Base-by-base conservation (phyloP, 495 filamentous ascomycete genomes). In the Aspergillus olivimuriae region DNA sequence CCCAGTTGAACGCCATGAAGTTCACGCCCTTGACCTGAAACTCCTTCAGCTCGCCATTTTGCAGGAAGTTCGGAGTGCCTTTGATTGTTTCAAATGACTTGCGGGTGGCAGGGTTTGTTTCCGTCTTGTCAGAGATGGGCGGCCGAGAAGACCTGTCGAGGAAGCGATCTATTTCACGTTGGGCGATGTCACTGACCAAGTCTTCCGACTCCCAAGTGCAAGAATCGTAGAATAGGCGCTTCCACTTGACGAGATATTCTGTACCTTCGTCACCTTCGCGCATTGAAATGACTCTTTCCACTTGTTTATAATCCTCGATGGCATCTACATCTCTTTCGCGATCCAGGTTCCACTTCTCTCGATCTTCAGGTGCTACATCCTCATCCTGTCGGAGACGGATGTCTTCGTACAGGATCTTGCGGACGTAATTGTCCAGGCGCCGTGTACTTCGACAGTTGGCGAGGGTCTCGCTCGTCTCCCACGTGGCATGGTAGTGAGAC, bases 21-120 rank as follows among this genome's bases (percentile, higher is more conserved):
- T 96, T 96, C 39, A 99, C 62, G 4, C 92, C 92, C 34, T 85
- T 87, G 51, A 96, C 73, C 64, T 99, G 92, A 60, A 99, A 99
- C 40, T 91, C 87, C 44, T 94, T 83, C 30, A 99, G 75, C 55
- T 89, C 76, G 16, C 94, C 94, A 46, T 83, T 76, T 39, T 86
- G 79, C 62, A 99, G 76, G 56, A 96, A 99, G 38, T 65, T 66
- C 1, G 92, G 92, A 45, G 95, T 89, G 45, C 81, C 74, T 34
- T 82, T 75, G 62, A 83, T 89, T 23, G 74, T 70, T 58, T 86
- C 80, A 54, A 87, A 85, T 35, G 72, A 69, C 32, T 74, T 66
- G 24, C 91, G 81, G 5, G 87, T 89, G n/a, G 74, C 67, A 11
- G 73, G 75, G 48, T 86, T 90, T 1, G 85, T 70, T 56, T 96